Base-by-base conservation (phyloP, 2,329 filamentous ascomycete genomes). In the Zymoseptoria tritici region DNA sequence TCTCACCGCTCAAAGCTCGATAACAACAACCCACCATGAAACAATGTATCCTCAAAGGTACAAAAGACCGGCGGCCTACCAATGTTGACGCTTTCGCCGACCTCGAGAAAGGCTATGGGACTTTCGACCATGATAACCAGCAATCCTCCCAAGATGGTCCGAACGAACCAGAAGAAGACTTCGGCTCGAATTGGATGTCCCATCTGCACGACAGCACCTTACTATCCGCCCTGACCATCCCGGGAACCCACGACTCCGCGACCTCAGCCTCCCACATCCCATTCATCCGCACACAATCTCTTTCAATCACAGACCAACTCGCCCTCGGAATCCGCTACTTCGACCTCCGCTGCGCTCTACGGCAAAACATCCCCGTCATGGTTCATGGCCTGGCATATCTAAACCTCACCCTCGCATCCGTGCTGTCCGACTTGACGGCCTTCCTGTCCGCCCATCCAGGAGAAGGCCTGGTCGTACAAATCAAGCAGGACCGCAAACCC, bases 181-280 rank as follows among this genome's bases (percentile, higher is more conserved):
- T 53, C 2, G 52, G 52, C 11, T 9, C 22, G 20, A 29, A 53
- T 51, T 66, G 64, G 64, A 64, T 65, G 62, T 59, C 62, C 13
- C 24, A 49, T 3, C 19, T 73, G 16, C 57, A 66, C 46, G 67
- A 68, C 54, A 54, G 64, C 8, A 61, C 60, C 1, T 64, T 63
- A 11, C 46, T 74, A 21, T 71, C 72, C 16, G 62, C 64, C 11
- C 61, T 74, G 2, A 69, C 71, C 3, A 70, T 75, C 31, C 72
- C 72, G 0, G 72, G 72, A 19, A 74, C 72, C 2, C 72, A 74
- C 59, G 72, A 74, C 59, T 72, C 68, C 54, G 67, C 71, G 5
- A 74, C 75, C 2, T 71, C 66, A 55, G 74, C 71, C 7, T 65
- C 62, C n/a, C 64, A 65, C 21, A 71, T 66, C 66, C 72, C 72